Evolutionary conservation across 345 rosid genomes (phyloP).

Genomic region (Erucastrum elatum): DNA sequence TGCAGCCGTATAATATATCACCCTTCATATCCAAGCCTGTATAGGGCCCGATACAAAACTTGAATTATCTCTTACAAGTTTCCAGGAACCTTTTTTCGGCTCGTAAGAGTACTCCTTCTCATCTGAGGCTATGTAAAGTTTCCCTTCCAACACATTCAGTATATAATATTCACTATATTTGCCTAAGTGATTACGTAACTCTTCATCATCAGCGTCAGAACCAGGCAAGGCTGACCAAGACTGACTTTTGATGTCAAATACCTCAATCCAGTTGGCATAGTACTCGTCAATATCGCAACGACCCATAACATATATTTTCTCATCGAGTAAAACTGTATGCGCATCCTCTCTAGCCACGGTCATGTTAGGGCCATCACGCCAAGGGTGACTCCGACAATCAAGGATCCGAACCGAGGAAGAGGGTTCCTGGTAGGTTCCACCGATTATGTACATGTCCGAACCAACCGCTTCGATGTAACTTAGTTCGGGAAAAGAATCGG

Average conservation of each 20-base stretch:
- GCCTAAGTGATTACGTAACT: not conserved
- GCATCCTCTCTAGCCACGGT: slow-evolving; percentile 19
- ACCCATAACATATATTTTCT: not conserved
- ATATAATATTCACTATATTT: not conserved
- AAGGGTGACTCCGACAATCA: slow-evolving; percentile 56
- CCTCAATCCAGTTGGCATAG: not conserved
- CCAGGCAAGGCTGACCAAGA: not conserved
- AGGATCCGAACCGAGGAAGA: slow-evolving; percentile 57
- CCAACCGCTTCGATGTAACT: slow-evolving; percentile 21
- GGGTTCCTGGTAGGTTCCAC: slow-evolving; percentile 43
- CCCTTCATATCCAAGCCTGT: not conserved
- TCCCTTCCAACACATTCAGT: not conserved
- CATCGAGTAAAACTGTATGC: not conserved
- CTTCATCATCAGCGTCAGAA: not conserved
- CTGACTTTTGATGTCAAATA: not conserved
- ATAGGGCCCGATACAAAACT: not conserved
- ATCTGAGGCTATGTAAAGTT: not conserved
- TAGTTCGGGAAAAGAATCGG: slow-evolving; percentile 30
- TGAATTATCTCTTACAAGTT: not conserved
- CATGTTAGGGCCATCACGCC: slow-evolving; percentile 59
- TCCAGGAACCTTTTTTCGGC: not conserved
- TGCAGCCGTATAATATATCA: not conserved
- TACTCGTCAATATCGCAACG: not conserved
- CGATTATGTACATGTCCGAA: slow-evolving; percentile 50
- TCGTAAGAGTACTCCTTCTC: not conserved